A percentile compares a stretch with the other conserved stretches of the same genome.
Evolutionary conservation across 441 rosid species (phyloP).

Genomic region (Croton setiger): DNA sequence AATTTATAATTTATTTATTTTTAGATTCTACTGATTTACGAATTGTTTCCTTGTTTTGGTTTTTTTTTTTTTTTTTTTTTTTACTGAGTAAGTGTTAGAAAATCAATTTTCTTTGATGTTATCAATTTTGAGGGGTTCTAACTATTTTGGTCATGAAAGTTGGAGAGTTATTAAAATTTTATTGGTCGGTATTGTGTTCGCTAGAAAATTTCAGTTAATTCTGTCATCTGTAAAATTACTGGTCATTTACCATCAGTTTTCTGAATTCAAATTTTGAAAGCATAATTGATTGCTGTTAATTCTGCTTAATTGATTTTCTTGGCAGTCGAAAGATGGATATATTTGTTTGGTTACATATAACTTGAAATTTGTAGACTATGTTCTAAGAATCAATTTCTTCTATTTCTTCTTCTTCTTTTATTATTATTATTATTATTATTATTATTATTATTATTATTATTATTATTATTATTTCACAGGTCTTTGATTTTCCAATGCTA

Average conservation of each 20-base stretch:
- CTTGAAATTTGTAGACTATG: not conserved
- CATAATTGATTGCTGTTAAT: not conserved
- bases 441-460: too few relatives aligned
- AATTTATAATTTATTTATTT: too few relatives aligned
- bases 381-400: not conserved
- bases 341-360: not conserved
- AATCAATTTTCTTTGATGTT: slow-evolving; percentile 1
- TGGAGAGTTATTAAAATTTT: not conserved
- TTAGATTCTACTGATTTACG: slow-evolving; percentile 33
- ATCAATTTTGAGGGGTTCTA: not conserved
- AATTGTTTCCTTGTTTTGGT: slow-evolving; percentile 20
- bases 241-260: not conserved
- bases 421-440: too few relatives aligned
- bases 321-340: not conserved
- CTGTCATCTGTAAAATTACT: not conserved
- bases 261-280: not conserved
- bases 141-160: slow-evolving; percentile 1
- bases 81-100: slow-evolving; percentile 6
- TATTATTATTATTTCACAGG: slow-evolving; percentile 41
- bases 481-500: slow-evolving; percentile 32
- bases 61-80: too few relatives aligned
- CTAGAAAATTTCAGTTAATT: not conserved
- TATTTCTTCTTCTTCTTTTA: not conserved
- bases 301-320: not conserved
- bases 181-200: not conserved